These are phyloP conservation scores for Anethum foeniculum DNA, from an alignment of 140 eudicot species.

Conservation along the genomic window DNA sequence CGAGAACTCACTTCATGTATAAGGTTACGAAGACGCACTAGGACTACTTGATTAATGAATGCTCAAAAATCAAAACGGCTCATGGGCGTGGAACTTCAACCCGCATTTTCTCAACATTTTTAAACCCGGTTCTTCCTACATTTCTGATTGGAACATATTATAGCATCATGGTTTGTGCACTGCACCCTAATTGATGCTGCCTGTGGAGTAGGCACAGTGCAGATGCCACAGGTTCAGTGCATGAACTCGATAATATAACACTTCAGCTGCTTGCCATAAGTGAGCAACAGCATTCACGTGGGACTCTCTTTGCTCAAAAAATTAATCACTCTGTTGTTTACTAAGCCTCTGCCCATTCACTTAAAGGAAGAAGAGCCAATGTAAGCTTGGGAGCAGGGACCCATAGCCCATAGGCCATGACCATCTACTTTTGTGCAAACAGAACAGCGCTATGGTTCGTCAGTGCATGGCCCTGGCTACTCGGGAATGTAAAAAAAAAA, in stretches of 20 bases:
- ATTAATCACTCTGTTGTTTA: no score
- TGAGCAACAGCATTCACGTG: background rate
- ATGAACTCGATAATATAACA: no score
- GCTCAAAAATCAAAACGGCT: no score
- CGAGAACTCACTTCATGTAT: no score
- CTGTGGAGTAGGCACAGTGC: background rate
- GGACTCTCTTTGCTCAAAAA: background rate
- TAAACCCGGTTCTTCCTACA: no score
- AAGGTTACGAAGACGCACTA: no score
- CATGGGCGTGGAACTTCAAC: no score
- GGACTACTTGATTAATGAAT: no score
- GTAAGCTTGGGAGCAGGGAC: background rate
- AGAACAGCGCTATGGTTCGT: background rate
- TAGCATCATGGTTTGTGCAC: background rate
- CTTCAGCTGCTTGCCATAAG: background rate
- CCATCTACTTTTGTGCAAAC: background rate
- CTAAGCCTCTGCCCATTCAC: background rate
- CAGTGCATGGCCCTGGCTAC: background rate
- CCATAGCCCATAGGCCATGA: background rate
- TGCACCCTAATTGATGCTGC: no score
- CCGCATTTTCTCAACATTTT: no score
- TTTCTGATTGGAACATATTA: no score
- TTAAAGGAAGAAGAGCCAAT: background rate
- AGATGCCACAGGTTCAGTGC: background rate
- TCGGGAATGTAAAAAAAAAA: background rate